Percentiles rank a stretch among this genome's conserved stretches.
These are phyloP conservation scores for Jacaranda copaia DNA, from an alignment of 257 asterid species.

Conservation along the genomic window DNA sequence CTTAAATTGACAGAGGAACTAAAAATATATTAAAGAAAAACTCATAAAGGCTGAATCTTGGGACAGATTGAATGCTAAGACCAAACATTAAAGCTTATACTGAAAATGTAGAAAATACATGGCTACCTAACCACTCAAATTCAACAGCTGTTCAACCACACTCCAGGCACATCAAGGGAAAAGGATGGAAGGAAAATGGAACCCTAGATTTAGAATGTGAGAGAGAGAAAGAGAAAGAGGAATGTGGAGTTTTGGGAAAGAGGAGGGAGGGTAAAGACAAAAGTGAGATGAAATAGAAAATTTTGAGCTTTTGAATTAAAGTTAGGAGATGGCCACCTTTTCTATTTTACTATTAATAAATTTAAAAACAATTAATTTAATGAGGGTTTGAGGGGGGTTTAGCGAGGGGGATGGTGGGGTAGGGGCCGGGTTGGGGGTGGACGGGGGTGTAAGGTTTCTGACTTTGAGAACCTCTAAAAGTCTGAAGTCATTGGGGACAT, in stretches of 20 bases:
- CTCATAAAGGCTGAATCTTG: slow-evolving; percentile 34
- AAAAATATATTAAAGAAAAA: slow-evolving; percentile 7
- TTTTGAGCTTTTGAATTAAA: slow-evolving; percentile 63
- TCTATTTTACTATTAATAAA: slow-evolving; percentile 36
- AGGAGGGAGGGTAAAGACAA: slow-evolving; percentile 74
- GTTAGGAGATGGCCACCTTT: slow-evolving; percentile 36
- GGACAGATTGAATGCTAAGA: slow-evolving; percentile 27
- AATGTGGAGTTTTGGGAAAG: slow-evolving; percentile 49
- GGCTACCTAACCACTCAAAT: slow-evolving; percentile 39
- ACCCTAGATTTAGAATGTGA: slow-evolving; percentile 83
- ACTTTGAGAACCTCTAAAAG: slow-evolving; percentile 36
- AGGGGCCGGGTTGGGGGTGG: no score
- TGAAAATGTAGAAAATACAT: slow-evolving; percentile 55
- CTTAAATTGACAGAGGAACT: slow-evolving; percentile 13
- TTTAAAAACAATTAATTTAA: slow-evolving; percentile 28
- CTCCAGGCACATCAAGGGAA: slow-evolving; percentile 32
- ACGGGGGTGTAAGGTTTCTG: slow-evolving; percentile 41
- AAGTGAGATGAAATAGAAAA: slow-evolving; percentile 65
- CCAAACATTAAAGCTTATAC: slow-evolving; percentile 44
- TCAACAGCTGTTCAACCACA: slow-evolving; percentile 31
- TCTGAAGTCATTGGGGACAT: slow-evolving; percentile 33
- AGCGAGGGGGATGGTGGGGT: no score
- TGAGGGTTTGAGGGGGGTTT: slow-evolving; percentile 36
- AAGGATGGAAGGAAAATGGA: slow-evolving; percentile 38
- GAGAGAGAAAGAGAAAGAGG: slow-evolving; percentile 33